phyloP scores from a whole-genome alignment of 306 rosid genomes.

The Cyclanthera cordifolia region DNA sequence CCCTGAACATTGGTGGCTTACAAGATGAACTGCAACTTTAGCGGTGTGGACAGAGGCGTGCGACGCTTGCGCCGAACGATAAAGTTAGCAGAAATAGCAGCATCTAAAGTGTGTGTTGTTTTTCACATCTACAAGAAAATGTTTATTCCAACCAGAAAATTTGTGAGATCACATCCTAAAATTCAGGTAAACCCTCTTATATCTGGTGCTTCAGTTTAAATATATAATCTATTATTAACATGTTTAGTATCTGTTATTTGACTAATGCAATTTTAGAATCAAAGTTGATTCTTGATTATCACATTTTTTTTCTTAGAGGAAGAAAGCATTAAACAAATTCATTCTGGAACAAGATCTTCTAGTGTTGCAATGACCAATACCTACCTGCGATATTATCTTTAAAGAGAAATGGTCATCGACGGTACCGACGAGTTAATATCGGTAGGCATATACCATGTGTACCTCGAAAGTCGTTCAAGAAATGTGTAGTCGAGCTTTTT shows the following conservation, averaged over 20 bases:
- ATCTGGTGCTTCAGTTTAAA: background rate
- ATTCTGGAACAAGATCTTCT: conserved; percentile 30
- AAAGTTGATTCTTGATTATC: too few relatives aligned
- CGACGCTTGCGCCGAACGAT: too few relatives aligned
- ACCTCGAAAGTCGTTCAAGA: conserved; percentile 11
- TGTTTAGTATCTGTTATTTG: too few relatives aligned
- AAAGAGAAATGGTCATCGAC: conserved; percentile 27
- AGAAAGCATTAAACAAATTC: background rate
- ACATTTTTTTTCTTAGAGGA: conserved; percentile 24
- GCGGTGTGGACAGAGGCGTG: too few relatives aligned
- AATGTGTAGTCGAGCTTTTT: background rate
- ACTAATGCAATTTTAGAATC: background rate
- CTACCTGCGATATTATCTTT: conserved; percentile 24
- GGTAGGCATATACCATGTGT: conserved; percentile 14
- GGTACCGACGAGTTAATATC: background rate
- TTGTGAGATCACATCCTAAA: conserved; percentile 38
- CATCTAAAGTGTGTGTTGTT: too few relatives aligned
- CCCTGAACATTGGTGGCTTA: too few relatives aligned
- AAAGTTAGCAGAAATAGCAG: too few relatives aligned
- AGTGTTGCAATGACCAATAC: conserved; percentile 26
- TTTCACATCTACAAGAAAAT: too few relatives aligned
- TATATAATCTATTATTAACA: too few relatives aligned
- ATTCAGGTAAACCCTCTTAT: conserved; percentile 27
- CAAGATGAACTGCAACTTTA: too few relatives aligned
- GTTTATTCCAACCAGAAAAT: conserved; percentile 19